Evolutionary conservation across 257 asterid genomes (phyloP), one percentile per base, ranked within the genome.

Genomic region (Ehretia macrophylla): DNA sequence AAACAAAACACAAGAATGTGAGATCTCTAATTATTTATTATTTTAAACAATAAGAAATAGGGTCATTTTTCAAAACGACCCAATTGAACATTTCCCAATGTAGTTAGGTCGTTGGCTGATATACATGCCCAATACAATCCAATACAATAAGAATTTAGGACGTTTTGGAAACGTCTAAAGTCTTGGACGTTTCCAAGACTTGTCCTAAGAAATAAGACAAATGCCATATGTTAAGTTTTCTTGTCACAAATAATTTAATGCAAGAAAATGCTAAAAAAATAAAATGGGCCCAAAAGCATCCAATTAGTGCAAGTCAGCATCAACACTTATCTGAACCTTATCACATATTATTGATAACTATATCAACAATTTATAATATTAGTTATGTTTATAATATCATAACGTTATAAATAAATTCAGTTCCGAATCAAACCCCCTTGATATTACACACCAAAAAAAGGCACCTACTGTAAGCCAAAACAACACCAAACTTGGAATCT

Each of bases 271-370:
- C 20, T 32, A 52, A 55, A 40, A 20, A 55, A 21, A 14, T 12
- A 32, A 32, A 14, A 23, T 23, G 66, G 87, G 62, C 63, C 77
- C 73, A 50, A 59, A 44, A 12, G 8, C 17, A 37, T 55, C 20
- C 67, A 37, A 62, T 69, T 47, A 75, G 73, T 83, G 82, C 67
- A 65, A 60, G 79, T 86, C 85, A 56, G 72, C 82, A 83, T 79
- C 87, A 63, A 68, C 67, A 40, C 71, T 75, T 17, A 44, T 50
- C 77, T 73, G 58, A 68, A 22, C 70, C 79, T 61, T 73, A 56
- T 79, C 74, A 75, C 76, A 78, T 65, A 62, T 56, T 70, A 58
- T 58, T n/a, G n/a, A n/a, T n/a, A n/a, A n/a, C n/a, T n/a, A n/a
- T n/a, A n/a, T n/a, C n/a, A n/a, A n/a, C n/a, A n/a, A n/a, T n/a